Conservation (phyloP, 352 stramenopile genomes). For the Phytophthora sp. region DNA sequence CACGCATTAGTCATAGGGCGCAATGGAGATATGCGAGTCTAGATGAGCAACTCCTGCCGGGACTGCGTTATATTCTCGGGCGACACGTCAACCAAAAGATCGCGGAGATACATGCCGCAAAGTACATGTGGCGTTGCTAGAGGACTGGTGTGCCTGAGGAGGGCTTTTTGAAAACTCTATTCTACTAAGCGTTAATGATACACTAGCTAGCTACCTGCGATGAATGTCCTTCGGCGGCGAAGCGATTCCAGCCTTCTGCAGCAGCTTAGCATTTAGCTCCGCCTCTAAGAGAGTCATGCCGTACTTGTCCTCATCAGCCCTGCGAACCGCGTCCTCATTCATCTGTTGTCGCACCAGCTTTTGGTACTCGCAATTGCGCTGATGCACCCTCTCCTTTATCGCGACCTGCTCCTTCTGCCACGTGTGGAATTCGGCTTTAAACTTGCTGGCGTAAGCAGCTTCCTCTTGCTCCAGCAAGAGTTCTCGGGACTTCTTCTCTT, state of each 20-base stretch:
- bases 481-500: constrained; percentile 41
- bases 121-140: too few relatives aligned
- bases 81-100: too few relatives aligned
- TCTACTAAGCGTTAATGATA: too few relatives aligned
- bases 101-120: too few relatives aligned
- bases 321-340: constrained; percentile 40
- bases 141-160: too few relatives aligned
- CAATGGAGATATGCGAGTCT: too few relatives aligned
- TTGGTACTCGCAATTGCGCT: constrained; percentile 52
- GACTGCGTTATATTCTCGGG: too few relatives aligned
- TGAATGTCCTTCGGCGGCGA: constrained; percentile 32
- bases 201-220: too few relatives aligned
- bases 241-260: constrained; percentile 44
- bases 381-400: constrained; percentile 37
- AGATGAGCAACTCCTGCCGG: too few relatives aligned
- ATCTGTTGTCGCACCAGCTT: constrained; percentile 60
- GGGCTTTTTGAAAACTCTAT: too few relatives aligned
- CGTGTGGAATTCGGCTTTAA: constrained; percentile 50
- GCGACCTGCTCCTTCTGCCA: constrained; percentile 50
- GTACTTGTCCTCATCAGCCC: constrained; percentile 64
- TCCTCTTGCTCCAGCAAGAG: constrained; percentile 44
- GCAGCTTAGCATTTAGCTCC: constrained; percentile 56
- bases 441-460: constrained; percentile 47
- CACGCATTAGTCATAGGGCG: too few relatives aligned
- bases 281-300: constrained; percentile 70